Evolutionary conservation across 306 rosid species (phyloP).

Genomic region (Castanea crenata): DNA sequence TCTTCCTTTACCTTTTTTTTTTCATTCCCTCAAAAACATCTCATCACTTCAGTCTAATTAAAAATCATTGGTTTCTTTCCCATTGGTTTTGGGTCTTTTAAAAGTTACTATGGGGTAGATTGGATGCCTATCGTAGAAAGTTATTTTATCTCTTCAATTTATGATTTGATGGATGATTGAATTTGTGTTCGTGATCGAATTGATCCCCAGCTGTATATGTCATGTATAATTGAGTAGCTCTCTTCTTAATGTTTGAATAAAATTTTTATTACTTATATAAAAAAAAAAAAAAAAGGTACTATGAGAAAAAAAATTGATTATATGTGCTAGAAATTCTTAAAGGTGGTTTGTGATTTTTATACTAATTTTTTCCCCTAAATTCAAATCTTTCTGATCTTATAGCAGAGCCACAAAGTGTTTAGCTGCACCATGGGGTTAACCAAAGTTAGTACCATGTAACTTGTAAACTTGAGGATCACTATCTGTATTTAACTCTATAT

Average conservation of each 20-base stretch:
- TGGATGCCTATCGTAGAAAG: too few species aligned
- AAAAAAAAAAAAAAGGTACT: background rate
- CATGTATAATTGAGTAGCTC: too few species aligned
- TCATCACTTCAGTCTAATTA: conserved; percentile 16
- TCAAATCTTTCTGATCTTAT: background rate
- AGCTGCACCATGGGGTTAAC: background rate
- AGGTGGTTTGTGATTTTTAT: background rate
- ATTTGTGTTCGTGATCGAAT: too few species aligned
- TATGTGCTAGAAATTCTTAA: background rate
- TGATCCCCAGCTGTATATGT: too few species aligned
- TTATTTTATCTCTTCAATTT: too few species aligned
- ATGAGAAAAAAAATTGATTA: background rate
- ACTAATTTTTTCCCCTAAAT: background rate
- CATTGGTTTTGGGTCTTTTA: background rate
- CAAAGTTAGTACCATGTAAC: background rate
- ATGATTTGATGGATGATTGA: too few species aligned
- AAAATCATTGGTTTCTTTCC: conserved; percentile 9
- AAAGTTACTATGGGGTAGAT: too few species aligned
- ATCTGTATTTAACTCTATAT: background rate
- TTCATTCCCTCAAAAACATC: background rate
- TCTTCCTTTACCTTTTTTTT: too few species aligned
- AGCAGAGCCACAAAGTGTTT: background rate
- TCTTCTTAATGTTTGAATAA: too few species aligned
- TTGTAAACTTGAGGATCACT: background rate
- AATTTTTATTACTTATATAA: too few species aligned